phyloP scores from a whole-genome alignment of 2,329 filamentous ascomycete species.

The Alternaria conjuncta region DNA sequence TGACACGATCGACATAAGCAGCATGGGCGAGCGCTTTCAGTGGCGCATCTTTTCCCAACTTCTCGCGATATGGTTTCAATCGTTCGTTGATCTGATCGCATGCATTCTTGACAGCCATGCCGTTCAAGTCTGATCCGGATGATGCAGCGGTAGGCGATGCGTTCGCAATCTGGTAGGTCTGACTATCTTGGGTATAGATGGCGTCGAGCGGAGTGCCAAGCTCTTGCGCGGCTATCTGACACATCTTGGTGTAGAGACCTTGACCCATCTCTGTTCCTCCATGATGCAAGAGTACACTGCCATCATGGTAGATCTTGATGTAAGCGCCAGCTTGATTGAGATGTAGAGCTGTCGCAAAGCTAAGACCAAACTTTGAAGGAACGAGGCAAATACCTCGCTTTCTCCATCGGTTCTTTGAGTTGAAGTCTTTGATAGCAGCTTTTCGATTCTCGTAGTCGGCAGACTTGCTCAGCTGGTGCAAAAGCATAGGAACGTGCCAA shows the following conservation, averaged over 20 bases:
- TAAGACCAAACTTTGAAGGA: constrained; percentile 96
- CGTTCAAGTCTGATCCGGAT: constrained; percentile 91
- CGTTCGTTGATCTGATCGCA: constrained; percentile 88
- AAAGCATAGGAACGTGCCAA: constrained; percentile 94
- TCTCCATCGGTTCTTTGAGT: constrained; percentile 84
- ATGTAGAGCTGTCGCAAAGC: constrained; percentile 85
- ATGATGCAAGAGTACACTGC: constrained; percentile 87
- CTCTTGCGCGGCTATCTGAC: constrained; percentile 89
- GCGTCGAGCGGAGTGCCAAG: constrained; percentile 80
- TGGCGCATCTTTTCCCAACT: constrained; percentile 74
- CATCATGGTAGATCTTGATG: constrained; percentile 95
- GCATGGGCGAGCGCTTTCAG: constrained; percentile 88
- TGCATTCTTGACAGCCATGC: constrained; percentile 90
- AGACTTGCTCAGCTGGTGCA: constrained; percentile 79
- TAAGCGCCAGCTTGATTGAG: constrained; percentile 93
- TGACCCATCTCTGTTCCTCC: constrained; percentile 98
- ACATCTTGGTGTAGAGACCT: constrained; percentile 94
- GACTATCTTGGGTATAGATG: constrained; percentile 86
- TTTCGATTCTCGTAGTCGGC: constrained; percentile 73
- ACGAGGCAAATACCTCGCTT: constrained; percentile 86
- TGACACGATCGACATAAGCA: constrained; percentile 93
- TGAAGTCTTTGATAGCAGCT: constrained; percentile 76
- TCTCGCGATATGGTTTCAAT: constrained; percentile 81
- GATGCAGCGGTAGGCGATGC: constrained; percentile 91
- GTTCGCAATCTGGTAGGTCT: constrained; percentile 89